Base-by-base conservation (phyloP, 2,329 filamentous ascomycete species). In the Claviceps monticola region DNA sequence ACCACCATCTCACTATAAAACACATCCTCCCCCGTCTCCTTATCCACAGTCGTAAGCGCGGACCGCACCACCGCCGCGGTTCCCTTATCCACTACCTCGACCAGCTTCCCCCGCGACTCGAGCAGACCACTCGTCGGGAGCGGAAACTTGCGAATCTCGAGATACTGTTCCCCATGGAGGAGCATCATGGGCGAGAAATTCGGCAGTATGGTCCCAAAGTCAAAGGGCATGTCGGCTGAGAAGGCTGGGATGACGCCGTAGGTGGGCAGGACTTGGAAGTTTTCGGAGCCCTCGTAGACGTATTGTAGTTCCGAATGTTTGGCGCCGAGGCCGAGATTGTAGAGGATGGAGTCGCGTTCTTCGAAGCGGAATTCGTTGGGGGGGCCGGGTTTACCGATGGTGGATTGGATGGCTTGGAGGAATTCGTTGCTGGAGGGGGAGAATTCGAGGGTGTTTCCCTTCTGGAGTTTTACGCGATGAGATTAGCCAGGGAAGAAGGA, bases 101-200 rank as follows among this genome's bases (percentile, higher is more conserved):
- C 80, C 53, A 98, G 83, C 66, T 83, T 83, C 54, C 82, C 85
- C 63, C 82, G 80, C 53, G 85, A 88, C 60, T 86, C 68, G 48
- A 95, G 83, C 53, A 81, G 83, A 49, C 79, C 89, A 51, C 83
- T 78, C 36, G 90, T 96, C 38, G 91, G 91, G 61, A 97, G 86
- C 42, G 93, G 93, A 73, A 83, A 94, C 69, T 91, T 88, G 65
- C 84, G 82, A 63, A 98, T 79, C 71, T 98, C 93, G 57, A 98
- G 87, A 72, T 90, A 98, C 70, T 98, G 93, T 76, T 98, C 93
- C 65, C 93, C 93, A 73, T 98, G 93, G 23, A 98, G 84, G 49
- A 98, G 82, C 89, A 96, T 96, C 88, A 95, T 96, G 56, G 90
- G 91, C 39, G 82, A 88, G 76, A 96, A 98, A 76, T 97, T 95